A percentile compares a stretch with the other conserved stretches of the same genome.
These are phyloP conservation scores for Hebeloma cylindrosporum DNA, from an alignment of 768 basidiomycete species.

Conservation along the genomic window DNA sequence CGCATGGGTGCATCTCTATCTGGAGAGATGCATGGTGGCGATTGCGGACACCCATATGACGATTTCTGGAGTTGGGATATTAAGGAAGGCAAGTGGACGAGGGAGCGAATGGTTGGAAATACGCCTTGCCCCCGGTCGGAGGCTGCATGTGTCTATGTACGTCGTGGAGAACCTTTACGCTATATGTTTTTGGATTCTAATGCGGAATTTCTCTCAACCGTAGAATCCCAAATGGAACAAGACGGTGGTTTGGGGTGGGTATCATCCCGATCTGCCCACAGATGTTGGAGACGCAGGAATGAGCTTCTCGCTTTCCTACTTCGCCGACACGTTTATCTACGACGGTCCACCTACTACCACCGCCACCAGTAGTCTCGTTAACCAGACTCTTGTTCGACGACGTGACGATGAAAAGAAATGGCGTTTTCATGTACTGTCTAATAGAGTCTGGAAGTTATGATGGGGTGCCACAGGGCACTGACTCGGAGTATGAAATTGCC, in stretches of 20 bases:
- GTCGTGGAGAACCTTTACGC: conserved; percentile 16
- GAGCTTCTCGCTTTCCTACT: conserved; percentile 37
- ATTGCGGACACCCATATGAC: conserved; percentile 24
- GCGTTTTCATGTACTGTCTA: too few species aligned
- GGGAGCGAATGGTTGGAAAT: conserved; percentile 35
- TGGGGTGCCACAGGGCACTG: too few species aligned
- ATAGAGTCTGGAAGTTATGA: too few species aligned
- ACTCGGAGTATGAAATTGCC: too few species aligned
- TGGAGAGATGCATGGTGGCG: conserved; percentile 24
- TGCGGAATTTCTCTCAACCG: background rate
- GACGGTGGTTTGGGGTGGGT: conserved; percentile 41
- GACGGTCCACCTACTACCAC: conserved; percentile 5
- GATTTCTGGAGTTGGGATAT: conserved; percentile 41
- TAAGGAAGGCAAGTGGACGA: conserved; percentile 26
- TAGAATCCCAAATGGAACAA: conserved; percentile 36
- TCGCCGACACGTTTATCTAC: conserved; percentile 39
- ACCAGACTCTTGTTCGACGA: too few species aligned
- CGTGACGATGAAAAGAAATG: too few species aligned
- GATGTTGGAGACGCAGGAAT: conserved; percentile 13
- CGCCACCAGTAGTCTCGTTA: too few species aligned
- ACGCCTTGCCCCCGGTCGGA: conserved; percentile 34
- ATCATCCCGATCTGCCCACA: conserved; percentile 31
- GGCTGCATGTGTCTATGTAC: conserved; percentile 30
- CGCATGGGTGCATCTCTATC: conserved; percentile 27
- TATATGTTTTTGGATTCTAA: background rate